Conservation (phyloP, 116 monocot species). For the Cymodocea nodosa region DNA sequence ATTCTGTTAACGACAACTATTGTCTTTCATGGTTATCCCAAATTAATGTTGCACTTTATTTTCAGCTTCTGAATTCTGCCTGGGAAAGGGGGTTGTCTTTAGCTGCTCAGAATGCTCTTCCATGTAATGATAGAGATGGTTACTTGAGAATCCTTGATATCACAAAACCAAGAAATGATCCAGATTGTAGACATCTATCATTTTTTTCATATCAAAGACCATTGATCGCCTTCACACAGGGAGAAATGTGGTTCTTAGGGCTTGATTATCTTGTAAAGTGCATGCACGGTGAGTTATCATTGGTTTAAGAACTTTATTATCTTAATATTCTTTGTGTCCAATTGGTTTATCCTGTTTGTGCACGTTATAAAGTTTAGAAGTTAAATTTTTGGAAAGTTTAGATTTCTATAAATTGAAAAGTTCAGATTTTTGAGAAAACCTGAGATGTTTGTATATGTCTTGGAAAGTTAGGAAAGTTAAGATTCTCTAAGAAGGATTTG, state of each 20-base stretch:
- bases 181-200: conserved; percentile 49
- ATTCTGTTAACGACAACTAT: background rate
- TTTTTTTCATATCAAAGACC: conserved; percentile 51
- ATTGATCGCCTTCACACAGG: conserved; percentile 25
- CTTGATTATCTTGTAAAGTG: conserved; percentile 55
- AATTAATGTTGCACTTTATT: background rate
- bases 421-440: too few relatives aligned
- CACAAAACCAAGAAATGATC: conserved; percentile 60
- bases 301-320: too few relatives aligned
- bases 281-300: conserved; percentile 61
- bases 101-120: conserved; percentile 36
- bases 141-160: conserved; percentile 35
- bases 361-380: too few relatives aligned
- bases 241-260: conserved; percentile 37
- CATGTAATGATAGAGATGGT: conserved; percentile 41
- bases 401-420: too few relatives aligned
- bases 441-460: too few relatives aligned
- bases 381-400: too few relatives aligned
- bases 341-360: too few relatives aligned
- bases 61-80: conserved; percentile 58
- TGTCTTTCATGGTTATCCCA: background rate
- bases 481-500: too few relatives aligned
- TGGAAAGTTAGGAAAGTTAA: too few relatives aligned
- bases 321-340: too few relatives aligned
- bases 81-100: conserved; percentile 49